Conservation (phyloP, 169 alveolate species). For the Eimeria falciformis region DNA sequence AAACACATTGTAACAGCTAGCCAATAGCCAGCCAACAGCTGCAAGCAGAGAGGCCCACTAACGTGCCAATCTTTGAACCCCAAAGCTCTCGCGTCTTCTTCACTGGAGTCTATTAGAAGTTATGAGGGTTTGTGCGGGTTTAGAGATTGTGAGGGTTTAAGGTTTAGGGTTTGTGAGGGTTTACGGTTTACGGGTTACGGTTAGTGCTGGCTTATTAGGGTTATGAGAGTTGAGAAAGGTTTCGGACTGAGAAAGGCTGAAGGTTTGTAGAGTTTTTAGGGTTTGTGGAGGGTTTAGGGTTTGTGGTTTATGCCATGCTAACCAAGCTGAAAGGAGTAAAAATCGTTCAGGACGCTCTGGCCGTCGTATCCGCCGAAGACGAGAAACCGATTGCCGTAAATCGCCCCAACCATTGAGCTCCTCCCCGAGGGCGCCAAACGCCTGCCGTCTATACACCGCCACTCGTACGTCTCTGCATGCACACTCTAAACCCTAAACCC, state of each 20-base stretch:
- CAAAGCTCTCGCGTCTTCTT: no score
- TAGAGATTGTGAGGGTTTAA: neutral
- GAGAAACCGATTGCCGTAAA: slow-evolving; percentile 84
- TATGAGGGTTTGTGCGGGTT: no score
- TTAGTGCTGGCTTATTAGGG: neutral
- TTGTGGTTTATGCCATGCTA: neutral
- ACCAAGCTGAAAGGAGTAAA: slow-evolving; percentile 83
- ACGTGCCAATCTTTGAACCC: no score
- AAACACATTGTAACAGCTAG: neutral
- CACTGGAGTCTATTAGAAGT: no score
- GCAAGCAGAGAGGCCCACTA: no score
- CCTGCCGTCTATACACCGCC: slow-evolving; percentile 69
- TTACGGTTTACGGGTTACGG: neutral
- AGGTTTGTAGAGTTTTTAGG: neutral
- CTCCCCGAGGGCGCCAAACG: slow-evolving; percentile 89
- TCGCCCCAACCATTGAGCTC: slow-evolving; percentile 82
- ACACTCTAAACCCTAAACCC: slow-evolving; percentile 48
- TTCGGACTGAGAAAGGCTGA: neutral
- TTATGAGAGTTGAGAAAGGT: neutral
- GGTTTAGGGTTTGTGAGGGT: slow-evolving; percentile 61
- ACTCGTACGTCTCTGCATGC: slow-evolving; percentile 79
- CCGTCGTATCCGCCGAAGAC: slow-evolving; percentile 93
- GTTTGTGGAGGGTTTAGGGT: no score
- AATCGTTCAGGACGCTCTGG: slow-evolving; percentile 87
- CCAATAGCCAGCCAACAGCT: neutral